Evolutionary conservation across 2,329 filamentous ascomycete species (phyloP).

Genomic region (Phialophora chinensis): DNA sequence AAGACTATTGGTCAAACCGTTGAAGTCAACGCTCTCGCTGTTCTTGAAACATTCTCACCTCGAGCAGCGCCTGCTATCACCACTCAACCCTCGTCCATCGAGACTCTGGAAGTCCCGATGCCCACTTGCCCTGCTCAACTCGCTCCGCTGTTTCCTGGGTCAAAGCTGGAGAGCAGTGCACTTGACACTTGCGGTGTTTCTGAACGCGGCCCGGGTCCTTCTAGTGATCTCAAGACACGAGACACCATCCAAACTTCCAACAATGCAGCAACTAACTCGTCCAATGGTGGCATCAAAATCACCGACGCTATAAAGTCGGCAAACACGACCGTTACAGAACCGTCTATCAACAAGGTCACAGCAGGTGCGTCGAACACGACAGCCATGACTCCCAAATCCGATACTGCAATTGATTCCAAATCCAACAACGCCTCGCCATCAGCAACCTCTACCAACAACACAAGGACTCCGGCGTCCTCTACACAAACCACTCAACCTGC

Average conservation of each 20-base stretch:
- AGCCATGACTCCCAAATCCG: conserved; percentile 13
- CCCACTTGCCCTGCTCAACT: neutral
- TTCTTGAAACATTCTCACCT: neutral
- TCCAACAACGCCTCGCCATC: conserved; percentile 15
- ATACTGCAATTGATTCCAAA: conserved; percentile 19
- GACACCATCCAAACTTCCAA: neutral
- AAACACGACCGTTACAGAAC: neutral
- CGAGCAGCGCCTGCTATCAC: neutral
- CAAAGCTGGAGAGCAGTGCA: neutral
- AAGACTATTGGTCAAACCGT: conserved; percentile 37
- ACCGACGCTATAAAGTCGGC: neutral
- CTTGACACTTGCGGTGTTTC: neutral
- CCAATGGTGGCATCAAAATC: neutral
- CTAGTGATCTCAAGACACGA: neutral
- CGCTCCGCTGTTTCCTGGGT: neutral
- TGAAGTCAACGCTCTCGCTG: neutral
- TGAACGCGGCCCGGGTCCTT: neutral
- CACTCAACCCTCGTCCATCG: neutral
- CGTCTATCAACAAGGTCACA: neutral
- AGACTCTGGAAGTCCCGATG: neutral
- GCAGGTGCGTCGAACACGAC: neutral
- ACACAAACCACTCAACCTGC: conserved; percentile 61
- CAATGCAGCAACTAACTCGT: neutral
- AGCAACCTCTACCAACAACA: conserved; percentile 19
- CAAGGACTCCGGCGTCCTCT: conserved; percentile 46